Evolutionary conservation across 768 basidiomycete genomes (phyloP).

Genomic region (Leccinum variicolor): DNA sequence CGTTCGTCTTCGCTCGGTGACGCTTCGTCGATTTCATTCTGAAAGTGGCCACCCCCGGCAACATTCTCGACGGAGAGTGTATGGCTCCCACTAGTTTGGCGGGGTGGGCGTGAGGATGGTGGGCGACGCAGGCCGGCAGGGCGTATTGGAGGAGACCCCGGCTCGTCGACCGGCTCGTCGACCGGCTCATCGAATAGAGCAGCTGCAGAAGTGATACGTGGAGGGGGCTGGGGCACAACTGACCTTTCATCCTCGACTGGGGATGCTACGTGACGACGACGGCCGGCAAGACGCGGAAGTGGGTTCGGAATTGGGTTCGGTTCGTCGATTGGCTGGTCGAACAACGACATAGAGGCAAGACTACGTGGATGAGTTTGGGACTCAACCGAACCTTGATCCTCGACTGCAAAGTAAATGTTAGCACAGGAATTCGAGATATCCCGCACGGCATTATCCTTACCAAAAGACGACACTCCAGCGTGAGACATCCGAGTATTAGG

Average conservation of each 20-base stretch:
- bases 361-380: too few relatives aligned
- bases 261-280: background rate
- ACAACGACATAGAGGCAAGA: too few relatives aligned
- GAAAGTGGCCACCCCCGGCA: too few relatives aligned
- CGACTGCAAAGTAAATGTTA: too few relatives aligned
- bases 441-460: too few relatives aligned
- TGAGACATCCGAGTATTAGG: too few relatives aligned
- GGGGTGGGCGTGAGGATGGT: background rate
- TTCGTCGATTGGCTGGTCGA: too few relatives aligned
- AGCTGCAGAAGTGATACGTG: background rate
- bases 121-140: background rate
- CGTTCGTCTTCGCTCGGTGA: background rate
- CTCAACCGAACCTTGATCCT: too few relatives aligned
- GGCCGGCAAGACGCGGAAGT: background rate
- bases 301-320: too few relatives aligned
- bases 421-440: too few relatives aligned
- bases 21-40: background rate
- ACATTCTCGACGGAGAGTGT: background rate
- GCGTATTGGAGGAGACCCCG: background rate
- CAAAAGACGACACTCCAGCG: too few relatives aligned
- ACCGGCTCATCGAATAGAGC: background rate
- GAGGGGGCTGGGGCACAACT: background rate
- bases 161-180: background rate
- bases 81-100: background rate
- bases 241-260: background rate